phyloP scores from a whole-genome alignment of 2,329 filamentous ascomycete genomes.

The Lomentospora prolificans region DNA sequence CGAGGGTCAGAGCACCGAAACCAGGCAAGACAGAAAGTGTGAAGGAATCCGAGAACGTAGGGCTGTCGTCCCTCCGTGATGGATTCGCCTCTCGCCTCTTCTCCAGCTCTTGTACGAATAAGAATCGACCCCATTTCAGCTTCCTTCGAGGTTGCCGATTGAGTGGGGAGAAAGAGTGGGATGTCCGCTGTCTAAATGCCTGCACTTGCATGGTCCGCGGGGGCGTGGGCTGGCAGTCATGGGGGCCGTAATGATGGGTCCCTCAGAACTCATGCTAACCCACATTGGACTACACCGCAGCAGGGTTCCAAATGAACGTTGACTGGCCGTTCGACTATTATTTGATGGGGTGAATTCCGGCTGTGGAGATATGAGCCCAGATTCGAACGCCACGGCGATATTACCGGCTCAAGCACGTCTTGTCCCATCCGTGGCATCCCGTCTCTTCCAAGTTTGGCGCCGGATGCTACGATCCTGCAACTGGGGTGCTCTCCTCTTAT shows the following conservation, averaged over 20 bases:
- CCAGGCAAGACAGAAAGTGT: too few relatives aligned
- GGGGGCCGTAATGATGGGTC: neutral
- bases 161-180: neutral
- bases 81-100: neutral
- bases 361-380: neutral
- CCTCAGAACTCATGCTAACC: neutral
- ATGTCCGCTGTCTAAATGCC: neutral
- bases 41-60: too few relatives aligned
- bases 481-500: too few relatives aligned
- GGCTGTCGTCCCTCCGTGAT: too few relatives aligned
- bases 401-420: too few relatives aligned
- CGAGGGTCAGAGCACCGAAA: too few relatives aligned
- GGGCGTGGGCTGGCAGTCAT: neutral
- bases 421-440: too few relatives aligned
- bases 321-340: too few relatives aligned
- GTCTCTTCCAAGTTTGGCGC: too few relatives aligned
- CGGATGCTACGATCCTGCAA: too few relatives aligned
- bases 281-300: too few relatives aligned
- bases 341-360: neutral
- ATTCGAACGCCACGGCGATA: neutral
- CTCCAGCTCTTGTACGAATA: neutral
- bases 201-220: conserved; percentile 1
- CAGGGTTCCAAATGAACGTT: too few relatives aligned
- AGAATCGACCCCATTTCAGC: neutral
- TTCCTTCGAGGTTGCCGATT: neutral